A percentile compares a stretch with the other conserved stretches of the same genome.
Conservation (phyloP, 2,329 filamentous ascomycete genomes). For the Raffaelea albimanens region DNA sequence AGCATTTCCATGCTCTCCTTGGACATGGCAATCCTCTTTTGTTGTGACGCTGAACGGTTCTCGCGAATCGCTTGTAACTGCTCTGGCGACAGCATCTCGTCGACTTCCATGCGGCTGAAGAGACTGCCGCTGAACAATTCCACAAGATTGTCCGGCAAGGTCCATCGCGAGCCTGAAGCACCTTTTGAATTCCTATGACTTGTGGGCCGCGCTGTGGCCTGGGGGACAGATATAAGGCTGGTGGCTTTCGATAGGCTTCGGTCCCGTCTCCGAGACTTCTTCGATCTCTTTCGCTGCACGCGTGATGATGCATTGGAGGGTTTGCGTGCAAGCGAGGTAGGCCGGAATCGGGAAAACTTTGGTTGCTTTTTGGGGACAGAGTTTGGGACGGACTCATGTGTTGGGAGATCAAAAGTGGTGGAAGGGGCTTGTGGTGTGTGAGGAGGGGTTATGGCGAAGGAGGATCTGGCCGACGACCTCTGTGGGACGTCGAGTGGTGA, state of each 20-base stretch:
- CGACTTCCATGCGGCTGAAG: constrained; percentile 45
- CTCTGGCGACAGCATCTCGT: constrained; percentile 48
- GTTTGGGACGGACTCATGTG: too few species aligned
- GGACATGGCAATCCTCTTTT: background rate
- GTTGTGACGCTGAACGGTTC: constrained; percentile 24
- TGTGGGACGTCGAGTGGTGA: background rate
- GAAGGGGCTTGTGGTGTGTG: background rate
- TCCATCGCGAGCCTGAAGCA: constrained; percentile 33
- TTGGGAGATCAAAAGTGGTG: background rate
- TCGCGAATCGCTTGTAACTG: constrained; percentile 37
- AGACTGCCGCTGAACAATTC: constrained; percentile 45
- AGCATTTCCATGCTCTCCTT: too few species aligned
- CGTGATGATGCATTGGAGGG: constrained; percentile 19
- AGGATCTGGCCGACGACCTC: background rate
- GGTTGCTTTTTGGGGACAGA: background rate
- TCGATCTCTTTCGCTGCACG: constrained; percentile 31
- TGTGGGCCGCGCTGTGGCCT: too few species aligned
- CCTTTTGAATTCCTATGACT: too few species aligned
- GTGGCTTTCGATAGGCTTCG: background rate
- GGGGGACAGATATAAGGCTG: too few species aligned
- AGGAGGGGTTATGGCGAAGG: background rate
- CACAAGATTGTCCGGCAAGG: constrained; percentile 46
- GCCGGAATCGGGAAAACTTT: constrained; percentile 11
- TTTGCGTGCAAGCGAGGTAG: constrained; percentile 16
- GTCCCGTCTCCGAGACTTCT: constrained; percentile 19